phyloP scores from a whole-genome alignment of 2,329 filamentous ascomycete genomes.

The Aspergillus pseudoglaucus region DNA sequence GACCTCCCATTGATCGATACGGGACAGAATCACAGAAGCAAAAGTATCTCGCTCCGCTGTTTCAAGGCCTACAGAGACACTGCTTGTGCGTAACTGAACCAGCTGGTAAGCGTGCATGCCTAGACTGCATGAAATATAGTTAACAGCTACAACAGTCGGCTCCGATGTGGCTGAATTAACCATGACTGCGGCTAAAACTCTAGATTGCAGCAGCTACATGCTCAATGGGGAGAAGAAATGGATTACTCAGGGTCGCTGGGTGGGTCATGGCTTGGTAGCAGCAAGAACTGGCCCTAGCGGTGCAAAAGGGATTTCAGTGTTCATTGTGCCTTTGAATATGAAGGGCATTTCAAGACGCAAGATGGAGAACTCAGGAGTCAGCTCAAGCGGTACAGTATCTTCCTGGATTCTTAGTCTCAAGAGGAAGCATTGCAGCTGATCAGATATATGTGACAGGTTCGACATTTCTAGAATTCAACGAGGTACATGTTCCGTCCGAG shows the following conservation, averaged over 20 bases:
- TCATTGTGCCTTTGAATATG: constrained; percentile 60
- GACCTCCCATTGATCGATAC: constrained; percentile 10
- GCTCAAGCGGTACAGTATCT: constrained; percentile 59
- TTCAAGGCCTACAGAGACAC: constrained; percentile 6
- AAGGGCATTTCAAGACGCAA: constrained; percentile 41
- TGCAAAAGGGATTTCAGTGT: constrained; percentile 64
- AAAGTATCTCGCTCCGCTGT: constrained; percentile 9
- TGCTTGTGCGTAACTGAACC: constrained; percentile 10
- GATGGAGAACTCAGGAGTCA: constrained; percentile 17
- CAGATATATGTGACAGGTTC: constrained; percentile 49
- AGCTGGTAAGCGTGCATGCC: constrained; percentile 1
- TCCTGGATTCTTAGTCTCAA: constrained; percentile 21
- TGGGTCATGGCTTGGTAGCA: constrained; percentile 62
- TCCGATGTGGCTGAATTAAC: constrained; percentile 68
- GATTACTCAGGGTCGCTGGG: constrained; percentile 70
- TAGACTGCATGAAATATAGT: background rate
- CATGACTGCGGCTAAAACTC: constrained; percentile 65
- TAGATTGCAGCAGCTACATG: constrained; percentile 62
- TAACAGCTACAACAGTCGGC: constrained; percentile 33
- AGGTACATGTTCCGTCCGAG: constrained; percentile 69
- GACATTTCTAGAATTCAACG: constrained; percentile 69
- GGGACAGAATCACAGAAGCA: constrained; percentile 10
- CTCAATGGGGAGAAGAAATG: constrained; percentile 67
- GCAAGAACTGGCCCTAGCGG: constrained; percentile 59
- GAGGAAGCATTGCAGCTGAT: background rate